These are phyloP conservation scores for Sisymbrium irio DNA, from an alignment of 345 rosid species.

Conservation along the genomic window DNA sequence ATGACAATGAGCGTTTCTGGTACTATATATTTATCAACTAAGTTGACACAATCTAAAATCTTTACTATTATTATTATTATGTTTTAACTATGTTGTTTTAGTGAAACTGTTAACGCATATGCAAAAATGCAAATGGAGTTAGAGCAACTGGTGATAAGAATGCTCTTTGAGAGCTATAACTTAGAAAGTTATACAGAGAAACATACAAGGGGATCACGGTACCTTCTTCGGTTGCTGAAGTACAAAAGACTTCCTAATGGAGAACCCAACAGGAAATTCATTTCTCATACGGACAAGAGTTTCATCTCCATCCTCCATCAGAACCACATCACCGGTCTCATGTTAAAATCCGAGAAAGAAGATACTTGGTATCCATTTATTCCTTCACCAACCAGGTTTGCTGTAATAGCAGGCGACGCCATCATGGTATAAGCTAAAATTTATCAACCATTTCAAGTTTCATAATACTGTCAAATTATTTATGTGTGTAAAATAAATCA, in stretches of 20 bases:
- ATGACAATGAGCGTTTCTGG: constrained; percentile 46
- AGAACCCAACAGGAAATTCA: constrained; percentile 46
- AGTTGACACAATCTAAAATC: background rate
- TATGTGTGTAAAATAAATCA: background rate
- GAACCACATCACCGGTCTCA: constrained; percentile 53
- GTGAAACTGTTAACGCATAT: constrained; percentile 42
- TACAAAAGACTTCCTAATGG: constrained; percentile 44
- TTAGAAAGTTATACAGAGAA: constrained; percentile 33
- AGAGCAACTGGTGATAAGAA: constrained; percentile 45
- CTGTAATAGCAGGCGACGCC: constrained; percentile 57
- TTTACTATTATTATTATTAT: background rate
- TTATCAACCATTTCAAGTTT: background rate
- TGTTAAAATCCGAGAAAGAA: constrained; percentile 42
- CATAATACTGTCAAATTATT: background rate
- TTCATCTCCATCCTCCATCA: constrained; percentile 62
- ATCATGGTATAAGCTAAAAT: constrained; percentile 46
- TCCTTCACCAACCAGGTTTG: constrained; percentile 53
- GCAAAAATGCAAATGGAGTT: constrained; percentile 41
- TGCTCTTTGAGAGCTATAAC: constrained; percentile 63
- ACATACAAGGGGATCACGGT: constrained; percentile 42
- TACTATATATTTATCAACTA: constrained; percentile 9
- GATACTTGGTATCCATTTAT: constrained; percentile 48
- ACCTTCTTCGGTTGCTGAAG: constrained; percentile 53
- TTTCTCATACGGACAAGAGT: constrained; percentile 62
- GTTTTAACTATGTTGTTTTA: constrained; percentile 8